Evolutionary conservation across 768 basidiomycete species (phyloP).

Genomic region (Termitomyces sp.): DNA sequence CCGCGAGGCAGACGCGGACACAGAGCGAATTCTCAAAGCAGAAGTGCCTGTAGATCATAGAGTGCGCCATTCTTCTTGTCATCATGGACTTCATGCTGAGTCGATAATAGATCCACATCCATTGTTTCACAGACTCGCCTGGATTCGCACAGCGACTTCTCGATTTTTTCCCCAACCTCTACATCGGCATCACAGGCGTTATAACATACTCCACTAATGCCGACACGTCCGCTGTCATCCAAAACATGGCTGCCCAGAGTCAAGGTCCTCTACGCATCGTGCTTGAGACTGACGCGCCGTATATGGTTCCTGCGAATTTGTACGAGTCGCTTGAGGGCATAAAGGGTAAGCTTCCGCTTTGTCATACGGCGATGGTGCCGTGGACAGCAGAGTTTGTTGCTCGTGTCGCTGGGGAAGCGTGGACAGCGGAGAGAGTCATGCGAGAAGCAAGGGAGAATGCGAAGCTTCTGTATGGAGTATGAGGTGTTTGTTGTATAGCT

Average conservation of each 20-base stretch:
- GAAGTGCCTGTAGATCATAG: constrained; percentile 68
- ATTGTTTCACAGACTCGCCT: constrained; percentile 84
- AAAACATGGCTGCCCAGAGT: constrained; percentile 34
- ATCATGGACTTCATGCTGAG: background rate
- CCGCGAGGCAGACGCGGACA: constrained; percentile 80
- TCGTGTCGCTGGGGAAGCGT: constrained; percentile 34
- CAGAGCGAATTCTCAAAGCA: constrained; percentile 71
- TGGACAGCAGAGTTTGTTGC: constrained; percentile 81
- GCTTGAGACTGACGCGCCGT: constrained; percentile 85
- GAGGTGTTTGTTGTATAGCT: background rate
- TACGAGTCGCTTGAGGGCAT: constrained; percentile 48
- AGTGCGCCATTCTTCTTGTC: constrained; percentile 27
- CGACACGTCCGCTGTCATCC: constrained; percentile 67
- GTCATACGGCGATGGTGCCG: constrained; percentile 77
- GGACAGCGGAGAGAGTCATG: constrained; percentile 57
- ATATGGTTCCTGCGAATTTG: constrained; percentile 77
- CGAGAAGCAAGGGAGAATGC: constrained; percentile 62
- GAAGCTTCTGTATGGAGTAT: constrained; percentile 51
- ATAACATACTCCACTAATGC: constrained; percentile 73
- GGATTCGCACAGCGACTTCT: constrained; percentile 67
- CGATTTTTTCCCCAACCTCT: constrained; percentile 74
- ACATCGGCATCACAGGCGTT: constrained; percentile 83
- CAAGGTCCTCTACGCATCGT: constrained; percentile 41
- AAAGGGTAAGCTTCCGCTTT: constrained; percentile 63
- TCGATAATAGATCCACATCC: constrained; percentile 64